Evolutionary conservation across 163 green algal species (phyloP).

Genomic region (Prototheca stagnorum): DNA sequence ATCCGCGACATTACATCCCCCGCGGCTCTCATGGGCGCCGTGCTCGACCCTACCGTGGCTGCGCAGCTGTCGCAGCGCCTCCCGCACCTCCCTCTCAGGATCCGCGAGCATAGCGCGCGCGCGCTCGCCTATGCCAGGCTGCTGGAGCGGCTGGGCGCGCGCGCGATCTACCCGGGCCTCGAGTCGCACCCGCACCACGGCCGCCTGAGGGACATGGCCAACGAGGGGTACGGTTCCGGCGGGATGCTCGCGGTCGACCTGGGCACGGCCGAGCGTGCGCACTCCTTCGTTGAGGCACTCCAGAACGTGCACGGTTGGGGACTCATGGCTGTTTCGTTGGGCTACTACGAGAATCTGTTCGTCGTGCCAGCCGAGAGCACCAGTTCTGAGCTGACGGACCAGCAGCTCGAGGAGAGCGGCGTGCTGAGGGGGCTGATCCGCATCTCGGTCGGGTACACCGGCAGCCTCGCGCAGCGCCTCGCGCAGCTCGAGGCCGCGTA

Average conservation of each 20-base stretch:
- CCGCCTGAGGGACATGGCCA: constrained; percentile 23
- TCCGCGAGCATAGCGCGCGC: constrained; percentile 40
- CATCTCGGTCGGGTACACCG: constrained; percentile 49
- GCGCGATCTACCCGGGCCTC: constrained; percentile 51
- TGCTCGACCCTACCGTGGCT: constrained; percentile 50
- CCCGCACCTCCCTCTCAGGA: constrained; percentile 38
- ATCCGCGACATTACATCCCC: constrained; percentile 51
- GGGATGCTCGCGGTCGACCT: constrained; percentile 45
- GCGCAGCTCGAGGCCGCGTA: constrained; percentile 38
- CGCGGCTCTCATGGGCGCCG: constrained; percentile 52
- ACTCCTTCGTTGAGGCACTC: constrained; percentile 45
- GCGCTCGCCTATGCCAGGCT: constrained; percentile 25
- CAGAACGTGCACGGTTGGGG: constrained; percentile 53
- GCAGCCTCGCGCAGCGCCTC: constrained; percentile 35
- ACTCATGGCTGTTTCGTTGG: constrained; percentile 45
- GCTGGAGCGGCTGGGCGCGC: constrained; percentile 13
- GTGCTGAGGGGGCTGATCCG: constrained; percentile 43
- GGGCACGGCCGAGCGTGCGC: constrained; percentile 15
- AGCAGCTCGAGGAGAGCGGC: constrained; percentile 22
- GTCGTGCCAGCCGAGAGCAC: constrained; percentile 24
- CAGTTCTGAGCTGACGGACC: constrained; percentile 25
- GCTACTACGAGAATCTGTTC: constrained; percentile 51
- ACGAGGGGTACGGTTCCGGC: constrained; percentile 39
- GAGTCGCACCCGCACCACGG: constrained; percentile 28
- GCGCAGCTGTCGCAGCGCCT: constrained; percentile 41